These are phyloP conservation scores for Suillus discolor DNA, from an alignment of 768 basidiomycete species.

Conservation along the genomic window DNA sequence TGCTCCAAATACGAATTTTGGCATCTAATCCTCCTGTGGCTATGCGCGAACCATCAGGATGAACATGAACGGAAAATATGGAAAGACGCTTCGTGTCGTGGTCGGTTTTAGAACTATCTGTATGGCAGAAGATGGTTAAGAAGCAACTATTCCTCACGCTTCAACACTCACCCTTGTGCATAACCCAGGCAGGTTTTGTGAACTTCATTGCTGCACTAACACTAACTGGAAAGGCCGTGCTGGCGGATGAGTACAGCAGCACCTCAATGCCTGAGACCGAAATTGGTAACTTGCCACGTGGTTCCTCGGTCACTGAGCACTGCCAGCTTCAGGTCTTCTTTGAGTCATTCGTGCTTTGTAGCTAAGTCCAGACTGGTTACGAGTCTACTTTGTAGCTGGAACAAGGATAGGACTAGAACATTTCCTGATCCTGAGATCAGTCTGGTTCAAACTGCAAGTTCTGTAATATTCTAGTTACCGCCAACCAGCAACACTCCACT, in stretches of 20 bases:
- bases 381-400: too few species aligned
- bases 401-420: too few species aligned
- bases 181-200: slow-evolving; percentile 88
- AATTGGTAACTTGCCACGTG: slow-evolving; percentile 2
- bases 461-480: background rate
- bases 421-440: too few species aligned
- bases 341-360: too few species aligned
- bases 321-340: too few species aligned
- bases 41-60: slow-evolving; percentile 93
- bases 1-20: slow-evolving; percentile 97
- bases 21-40: slow-evolving; percentile 98
- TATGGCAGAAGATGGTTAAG: background rate
- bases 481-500: background rate
- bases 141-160: background rate
- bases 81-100: slow-evolving; percentile 66
- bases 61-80: slow-evolving; percentile 92
- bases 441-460: background rate
- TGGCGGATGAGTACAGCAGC: background rate
- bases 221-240: background rate
- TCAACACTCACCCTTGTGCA: slow-evolving; percentile 59
- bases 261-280: background rate
- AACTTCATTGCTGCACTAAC: slow-evolving; percentile 62
- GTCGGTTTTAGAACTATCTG: slow-evolving; percentile 57
- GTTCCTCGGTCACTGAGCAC: background rate
- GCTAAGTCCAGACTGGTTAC: too few species aligned